Percentiles rank a stretch among this genome's conserved stretches.
These are phyloP conservation scores for Suillus variegatus DNA, from an alignment of 768 basidiomycete species.

Conservation along the genomic window DNA sequence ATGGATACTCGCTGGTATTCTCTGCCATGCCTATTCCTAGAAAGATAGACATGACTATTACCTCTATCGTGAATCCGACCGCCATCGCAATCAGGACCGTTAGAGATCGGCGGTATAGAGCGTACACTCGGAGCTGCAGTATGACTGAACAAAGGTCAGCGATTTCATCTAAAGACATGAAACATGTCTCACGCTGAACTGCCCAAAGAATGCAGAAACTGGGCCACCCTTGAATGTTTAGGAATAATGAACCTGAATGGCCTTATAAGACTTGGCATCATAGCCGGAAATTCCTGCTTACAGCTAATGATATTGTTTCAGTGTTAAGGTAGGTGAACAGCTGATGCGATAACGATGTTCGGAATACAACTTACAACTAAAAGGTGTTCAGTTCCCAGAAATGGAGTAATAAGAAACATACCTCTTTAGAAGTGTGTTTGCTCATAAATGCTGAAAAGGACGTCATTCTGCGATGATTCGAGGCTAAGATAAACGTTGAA, in stretches of 20 bases:
- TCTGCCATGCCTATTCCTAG: background rate
- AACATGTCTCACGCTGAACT: conserved; percentile 3
- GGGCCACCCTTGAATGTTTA: background rate
- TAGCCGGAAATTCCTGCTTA: background rate
- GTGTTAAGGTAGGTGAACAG: background rate
- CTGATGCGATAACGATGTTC: background rate
- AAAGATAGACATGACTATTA: background rate
- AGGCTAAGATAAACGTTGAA: background rate
- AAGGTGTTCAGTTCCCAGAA: background rate
- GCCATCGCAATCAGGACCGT: background rate
- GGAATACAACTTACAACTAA: background rate
- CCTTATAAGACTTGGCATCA: background rate
- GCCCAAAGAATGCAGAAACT: conserved; percentile 3
- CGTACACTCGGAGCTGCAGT: conserved; percentile 4
- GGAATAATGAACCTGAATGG: background rate
- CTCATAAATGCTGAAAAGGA: background rate
- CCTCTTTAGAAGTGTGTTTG: background rate
- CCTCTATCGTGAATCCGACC: background rate
- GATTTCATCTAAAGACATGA: background rate
- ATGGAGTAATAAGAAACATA: background rate
- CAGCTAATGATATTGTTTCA: background rate
- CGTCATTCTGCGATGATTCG: background rate
- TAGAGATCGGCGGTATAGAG: background rate
- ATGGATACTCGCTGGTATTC: background rate
- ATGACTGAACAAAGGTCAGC: background rate